Conservation (phyloP, 176 grass and related monocot species). For the Aegilops longissima region DNA sequence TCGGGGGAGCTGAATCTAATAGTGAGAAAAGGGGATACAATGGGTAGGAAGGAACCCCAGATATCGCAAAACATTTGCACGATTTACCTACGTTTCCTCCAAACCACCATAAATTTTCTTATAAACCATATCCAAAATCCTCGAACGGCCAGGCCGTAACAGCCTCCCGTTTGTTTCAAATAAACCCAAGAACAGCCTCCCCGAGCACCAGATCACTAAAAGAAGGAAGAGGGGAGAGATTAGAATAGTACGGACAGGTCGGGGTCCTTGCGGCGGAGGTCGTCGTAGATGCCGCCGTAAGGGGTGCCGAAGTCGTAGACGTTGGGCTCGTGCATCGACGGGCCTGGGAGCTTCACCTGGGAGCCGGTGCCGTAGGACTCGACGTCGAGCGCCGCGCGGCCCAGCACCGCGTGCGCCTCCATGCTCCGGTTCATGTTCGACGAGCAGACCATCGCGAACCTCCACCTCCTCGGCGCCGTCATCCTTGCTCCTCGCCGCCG, state of each 20-base stretch:
- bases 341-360: slow-evolving; percentile 85
- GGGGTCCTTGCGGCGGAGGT: slow-evolving; percentile 84
- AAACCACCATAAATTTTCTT: neutral
- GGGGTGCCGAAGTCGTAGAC: slow-evolving; percentile 89
- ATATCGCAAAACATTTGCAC: neutral
- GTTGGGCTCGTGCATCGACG: slow-evolving; percentile 87
- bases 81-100: neutral
- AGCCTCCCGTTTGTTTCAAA: neutral
- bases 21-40: neutral
- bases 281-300: slow-evolving; percentile 81
- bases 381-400: slow-evolving; percentile 78
- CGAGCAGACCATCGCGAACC: slow-evolving; percentile 95
- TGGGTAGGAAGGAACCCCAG: neutral
- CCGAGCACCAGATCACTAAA: neutral
- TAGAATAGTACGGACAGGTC: slow-evolving; percentile 51
- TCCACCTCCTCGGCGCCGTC: slow-evolving; percentile 44
- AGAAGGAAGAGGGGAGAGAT: neutral
- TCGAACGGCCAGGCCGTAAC: neutral
- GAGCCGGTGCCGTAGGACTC: slow-evolving; percentile 86
- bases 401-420: slow-evolving; percentile 83
- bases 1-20: neutral
- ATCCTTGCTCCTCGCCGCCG: slow-evolving; percentile 4
- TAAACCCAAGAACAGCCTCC: neutral
- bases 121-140: neutral
- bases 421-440: slow-evolving; percentile 99